These are phyloP conservation scores for Fusarium multiceps DNA, from an alignment of 2,329 filamentous ascomycete species.

Conservation along the genomic window DNA sequence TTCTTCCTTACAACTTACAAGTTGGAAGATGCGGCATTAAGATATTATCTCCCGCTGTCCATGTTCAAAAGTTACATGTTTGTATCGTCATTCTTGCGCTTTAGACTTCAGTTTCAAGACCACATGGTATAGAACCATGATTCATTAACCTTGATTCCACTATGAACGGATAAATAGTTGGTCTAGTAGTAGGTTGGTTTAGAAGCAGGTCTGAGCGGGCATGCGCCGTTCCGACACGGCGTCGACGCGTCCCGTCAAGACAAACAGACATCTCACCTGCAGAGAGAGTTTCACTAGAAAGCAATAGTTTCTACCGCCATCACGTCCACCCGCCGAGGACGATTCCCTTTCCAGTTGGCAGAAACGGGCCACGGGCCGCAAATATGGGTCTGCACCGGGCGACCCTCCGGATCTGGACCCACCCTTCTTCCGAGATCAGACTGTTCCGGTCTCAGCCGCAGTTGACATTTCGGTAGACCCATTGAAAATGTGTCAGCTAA, in stretches of 20 bases:
- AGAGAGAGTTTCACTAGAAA: slow-evolving; percentile 23
- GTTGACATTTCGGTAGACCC: neutral
- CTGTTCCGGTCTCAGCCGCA: slow-evolving; percentile 5
- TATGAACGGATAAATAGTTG: neutral
- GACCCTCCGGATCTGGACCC: neutral
- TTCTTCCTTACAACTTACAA: neutral
- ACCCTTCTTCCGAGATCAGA: slow-evolving; percentile 22
- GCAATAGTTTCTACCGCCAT: slow-evolving; percentile 5
- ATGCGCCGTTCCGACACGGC: slow-evolving; percentile 38
- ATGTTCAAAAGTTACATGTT: neutral
- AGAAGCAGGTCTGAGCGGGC: neutral
- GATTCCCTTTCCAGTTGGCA: neutral
- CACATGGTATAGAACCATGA: slow-evolving; percentile 28
- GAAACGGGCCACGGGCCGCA: slow-evolving; percentile 26
- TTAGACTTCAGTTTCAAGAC: slow-evolving; percentile 3
- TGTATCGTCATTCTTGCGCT: slow-evolving; percentile 18
- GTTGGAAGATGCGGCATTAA: slow-evolving; percentile 16
- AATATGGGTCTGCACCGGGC: slow-evolving; percentile 30
- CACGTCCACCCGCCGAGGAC: slow-evolving; percentile 1
- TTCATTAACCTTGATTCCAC: slow-evolving; percentile 24
- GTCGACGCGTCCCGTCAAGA: slow-evolving; percentile 31
- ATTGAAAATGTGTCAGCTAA: slow-evolving; percentile 1
- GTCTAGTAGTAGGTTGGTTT: neutral
- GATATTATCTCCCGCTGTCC: neutral
- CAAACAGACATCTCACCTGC: slow-evolving; percentile 1